phyloP scores from a whole-genome alignment of 768 basidiomycete genomes.

The Gymnopilus dilepis region DNA sequence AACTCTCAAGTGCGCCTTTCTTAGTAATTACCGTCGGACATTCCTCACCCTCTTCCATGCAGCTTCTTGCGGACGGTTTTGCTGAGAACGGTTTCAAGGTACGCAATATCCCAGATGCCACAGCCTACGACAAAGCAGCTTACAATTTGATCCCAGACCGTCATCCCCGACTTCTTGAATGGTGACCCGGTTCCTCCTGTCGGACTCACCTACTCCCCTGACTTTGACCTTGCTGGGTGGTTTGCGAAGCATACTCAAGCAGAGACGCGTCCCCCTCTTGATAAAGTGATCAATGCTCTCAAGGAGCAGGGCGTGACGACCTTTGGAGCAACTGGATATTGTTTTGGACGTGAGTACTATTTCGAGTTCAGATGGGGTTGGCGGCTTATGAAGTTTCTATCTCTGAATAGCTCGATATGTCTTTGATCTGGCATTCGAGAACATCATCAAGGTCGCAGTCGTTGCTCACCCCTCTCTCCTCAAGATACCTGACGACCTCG shows the following conservation, averaged over 20 bases:
- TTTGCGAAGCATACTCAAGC: constrained; percentile 44
- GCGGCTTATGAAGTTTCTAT: not conserved
- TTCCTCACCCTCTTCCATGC: too few species aligned
- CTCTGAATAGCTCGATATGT: constrained; percentile 53
- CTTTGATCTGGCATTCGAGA: constrained; percentile 67
- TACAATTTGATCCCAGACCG: constrained; percentile 32
- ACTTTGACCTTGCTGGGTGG: constrained; percentile 51
- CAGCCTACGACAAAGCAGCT: not conserved
- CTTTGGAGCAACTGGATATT: constrained; percentile 71
- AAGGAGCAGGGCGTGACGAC: constrained; percentile 61
- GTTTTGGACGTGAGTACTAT: constrained; percentile 60
- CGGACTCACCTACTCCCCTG: constrained; percentile 37
- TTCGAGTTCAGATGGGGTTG: not conserved
- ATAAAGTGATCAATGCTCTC: constrained; percentile 62
- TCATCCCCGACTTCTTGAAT: constrained; percentile 47
- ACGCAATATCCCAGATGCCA: not conserved
- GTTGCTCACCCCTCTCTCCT: constrained; percentile 69
- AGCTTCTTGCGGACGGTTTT: constrained; percentile 49
- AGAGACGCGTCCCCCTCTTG: constrained; percentile 51
- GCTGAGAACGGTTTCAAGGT: constrained; percentile 54
- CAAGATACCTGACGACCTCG: constrained; percentile 60
- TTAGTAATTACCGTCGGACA: too few species aligned
- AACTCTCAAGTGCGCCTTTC: constrained; percentile 58
- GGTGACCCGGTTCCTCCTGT: constrained; percentile 46
- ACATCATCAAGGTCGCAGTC: constrained; percentile 51